Base-by-base conservation (phyloP, 371 early-diverging fungal genomes). In the Mortierella sp. region DNA sequence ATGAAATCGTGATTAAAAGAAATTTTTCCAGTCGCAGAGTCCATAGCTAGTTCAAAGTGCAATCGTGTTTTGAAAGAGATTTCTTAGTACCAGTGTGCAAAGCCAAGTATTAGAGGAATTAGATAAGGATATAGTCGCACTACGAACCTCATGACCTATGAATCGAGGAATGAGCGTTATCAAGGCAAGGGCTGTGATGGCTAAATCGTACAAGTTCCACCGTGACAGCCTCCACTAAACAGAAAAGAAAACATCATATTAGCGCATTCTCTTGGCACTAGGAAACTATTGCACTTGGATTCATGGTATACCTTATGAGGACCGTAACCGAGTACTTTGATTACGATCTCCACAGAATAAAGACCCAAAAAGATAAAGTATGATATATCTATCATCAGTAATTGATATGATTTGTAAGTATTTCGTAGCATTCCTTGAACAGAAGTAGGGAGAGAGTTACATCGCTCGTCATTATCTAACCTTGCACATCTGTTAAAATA, bases 151-250 rank as follows among this genome's bases (percentile, higher is more conserved):
- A 34, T 88, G 87, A 4, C 82, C 47, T 0, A 85, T 83, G 74
- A 88, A 88, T 19, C 90, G 83, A 13, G 86, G 65, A 51, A 86
- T 76, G 17, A 85, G 68, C 12, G 88, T 79, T 8, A 86, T 61
- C 1, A 88, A 23, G 0, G 90, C 86, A 35, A 84, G 73, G 0
- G 65, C 47, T 1, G 89, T 88, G 56, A 89, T 84, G 49, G 71
- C 64, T 22, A 81, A 76, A 54, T 87, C 89, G 65, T 86, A 87
- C 17, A 87, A 64, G 47, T 87, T 87, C 89, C 89, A 88, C 49
- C 74, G 75, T 0, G 83, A 83, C 12, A 84, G 80, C 3, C 74
- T 57, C 85, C 85, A 87, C 83, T 89, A 79, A 0, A 66, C 12
- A 54, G 22, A 22, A 45, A 58, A 49, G 22, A 26, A 19, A 15